Percentiles rank a stretch among this genome's conserved stretches.
Evolutionary conservation across 495 filamentous ascomycete genomes (phyloP).

Genomic region (Sabuloglossum arenarium): DNA sequence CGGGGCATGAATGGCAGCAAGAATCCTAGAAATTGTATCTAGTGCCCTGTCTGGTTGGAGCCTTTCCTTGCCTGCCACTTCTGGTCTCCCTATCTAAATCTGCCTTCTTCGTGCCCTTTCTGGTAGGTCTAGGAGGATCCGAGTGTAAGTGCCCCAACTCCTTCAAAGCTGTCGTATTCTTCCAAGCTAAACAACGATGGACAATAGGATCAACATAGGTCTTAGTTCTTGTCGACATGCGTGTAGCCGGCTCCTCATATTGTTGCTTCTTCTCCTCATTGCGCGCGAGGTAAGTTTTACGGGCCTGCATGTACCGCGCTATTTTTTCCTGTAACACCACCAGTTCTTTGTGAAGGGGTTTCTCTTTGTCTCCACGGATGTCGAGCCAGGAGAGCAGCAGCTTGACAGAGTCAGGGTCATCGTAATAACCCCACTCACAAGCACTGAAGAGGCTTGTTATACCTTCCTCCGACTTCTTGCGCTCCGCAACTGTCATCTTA

Average conservation of each 20-base stretch:
- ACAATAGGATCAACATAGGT: conserved; percentile 32
- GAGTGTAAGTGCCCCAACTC: conserved; percentile 70
- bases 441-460: conserved; percentile 56
- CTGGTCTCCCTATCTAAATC: conserved; percentile 11
- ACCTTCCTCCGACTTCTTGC: conserved; percentile 75
- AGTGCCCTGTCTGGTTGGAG: conserved; percentile 23
- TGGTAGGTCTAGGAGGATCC: conserved; percentile 45
- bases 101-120: conserved; percentile 26
- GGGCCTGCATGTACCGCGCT: conserved; percentile 53
- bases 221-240: conserved; percentile 61
- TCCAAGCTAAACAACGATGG: conserved; percentile 65
- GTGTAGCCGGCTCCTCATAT: conserved; percentile 28
- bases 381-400: conserved; percentile 77
- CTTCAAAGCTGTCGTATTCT: conserved; percentile 52
- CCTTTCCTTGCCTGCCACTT: conserved; percentile 21
- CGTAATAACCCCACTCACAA: conserved; percentile 75
- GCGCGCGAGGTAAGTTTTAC: conserved; percentile 44
- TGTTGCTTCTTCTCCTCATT: conserved; percentile 26
- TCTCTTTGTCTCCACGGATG: conserved; percentile 58
- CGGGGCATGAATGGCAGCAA: not conserved
- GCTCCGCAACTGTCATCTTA: conserved; percentile 60
- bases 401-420: conserved; percentile 56
- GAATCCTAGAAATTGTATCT: conserved; percentile 2
- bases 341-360: conserved; percentile 70
- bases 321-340: conserved; percentile 59